Percentiles rank a stretch among this genome's conserved stretches.
These are phyloP conservation scores for Ephemerocybe angulata DNA, from an alignment of 768 basidiomycete genomes.

Conservation along the genomic window DNA sequence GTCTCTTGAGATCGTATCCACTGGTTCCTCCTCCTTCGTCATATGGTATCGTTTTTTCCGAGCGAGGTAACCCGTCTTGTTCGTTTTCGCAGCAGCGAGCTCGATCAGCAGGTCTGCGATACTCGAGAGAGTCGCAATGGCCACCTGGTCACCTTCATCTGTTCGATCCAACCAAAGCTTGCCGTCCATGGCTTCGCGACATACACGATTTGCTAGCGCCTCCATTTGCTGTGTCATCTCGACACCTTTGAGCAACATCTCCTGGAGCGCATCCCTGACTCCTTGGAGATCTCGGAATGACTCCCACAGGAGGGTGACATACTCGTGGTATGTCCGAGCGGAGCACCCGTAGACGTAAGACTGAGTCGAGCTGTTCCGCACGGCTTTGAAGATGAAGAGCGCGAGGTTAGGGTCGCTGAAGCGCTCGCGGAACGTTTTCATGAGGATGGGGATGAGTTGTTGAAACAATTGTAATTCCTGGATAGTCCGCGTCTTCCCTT, in stretches of 20 bases:
- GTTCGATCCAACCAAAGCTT: constrained; percentile 44
- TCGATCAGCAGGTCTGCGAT: constrained; percentile 6
- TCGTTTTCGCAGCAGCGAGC: background rate
- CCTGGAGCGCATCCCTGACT: constrained; percentile 66
- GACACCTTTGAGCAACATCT: constrained; percentile 82
- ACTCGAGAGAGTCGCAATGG: background rate
- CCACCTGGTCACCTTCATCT: constrained; percentile 9
- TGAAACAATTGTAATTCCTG: constrained; percentile 8
- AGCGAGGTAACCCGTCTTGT: background rate
- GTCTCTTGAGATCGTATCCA: too few species aligned
- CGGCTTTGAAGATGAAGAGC: constrained; percentile 78
- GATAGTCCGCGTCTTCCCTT: background rate
- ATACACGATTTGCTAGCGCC: constrained; percentile 55
- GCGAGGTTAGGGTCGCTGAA: constrained; percentile 79
- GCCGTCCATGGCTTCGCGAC: constrained; percentile 57
- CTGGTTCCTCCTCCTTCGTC: background rate
- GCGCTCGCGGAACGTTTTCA: constrained; percentile 73
- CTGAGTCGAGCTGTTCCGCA: constrained; percentile 65
- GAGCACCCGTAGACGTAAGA: constrained; percentile 91
- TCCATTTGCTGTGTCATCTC: constrained; percentile 58
- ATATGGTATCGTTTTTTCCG: background rate
- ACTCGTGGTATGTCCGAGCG: constrained; percentile 83
- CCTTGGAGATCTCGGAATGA: constrained; percentile 80
- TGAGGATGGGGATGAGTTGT: constrained; percentile 69
- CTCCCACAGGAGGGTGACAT: constrained; percentile 81